Percentiles rank a stretch among this genome's conserved stretches.
Evolutionary conservation across 768 basidiomycete species (phyloP).

Genomic region (Strobilomyces echinocephalus): DNA sequence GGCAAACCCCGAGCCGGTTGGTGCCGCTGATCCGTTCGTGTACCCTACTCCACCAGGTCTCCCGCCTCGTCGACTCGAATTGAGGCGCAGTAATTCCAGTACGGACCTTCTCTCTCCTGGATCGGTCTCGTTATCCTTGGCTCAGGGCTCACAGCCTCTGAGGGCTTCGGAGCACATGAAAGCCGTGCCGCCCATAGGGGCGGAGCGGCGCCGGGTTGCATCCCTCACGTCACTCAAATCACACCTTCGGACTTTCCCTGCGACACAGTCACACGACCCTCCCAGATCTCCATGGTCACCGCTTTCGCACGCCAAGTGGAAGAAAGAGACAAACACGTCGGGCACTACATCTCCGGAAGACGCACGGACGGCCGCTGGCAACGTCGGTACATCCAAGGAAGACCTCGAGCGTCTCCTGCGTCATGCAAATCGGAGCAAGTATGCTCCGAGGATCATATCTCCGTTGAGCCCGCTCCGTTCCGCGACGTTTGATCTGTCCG

Average conservation of each 20-base stretch:
- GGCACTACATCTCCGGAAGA: not conserved
- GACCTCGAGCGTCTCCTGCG: constrained; percentile 25
- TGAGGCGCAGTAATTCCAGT: constrained; percentile 7
- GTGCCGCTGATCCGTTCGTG: not conserved
- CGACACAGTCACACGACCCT: not conserved
- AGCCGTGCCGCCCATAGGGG: constrained; percentile 26
- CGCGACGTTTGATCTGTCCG: constrained; percentile 9
- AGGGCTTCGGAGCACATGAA: constrained; percentile 19
- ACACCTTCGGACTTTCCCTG: not conserved
- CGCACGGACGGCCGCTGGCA: not conserved
- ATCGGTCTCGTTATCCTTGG: constrained; percentile 21
- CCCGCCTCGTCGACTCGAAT: constrained; percentile 6
- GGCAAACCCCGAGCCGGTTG: constrained; percentile 1
- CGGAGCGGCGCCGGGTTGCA: constrained; percentile 25
- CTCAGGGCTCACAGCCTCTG: constrained; percentile 26
- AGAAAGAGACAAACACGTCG: not conserved
- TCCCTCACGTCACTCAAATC: constrained; percentile 15
- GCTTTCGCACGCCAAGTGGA: constrained; percentile 8
- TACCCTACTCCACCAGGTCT: constrained; percentile 23
- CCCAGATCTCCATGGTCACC: constrained; percentile 7
- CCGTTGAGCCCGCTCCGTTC: constrained; percentile 30
- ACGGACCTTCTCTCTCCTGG: constrained; percentile 1
- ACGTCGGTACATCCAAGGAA: constrained; percentile 8
- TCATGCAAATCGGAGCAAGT: constrained; percentile 22
- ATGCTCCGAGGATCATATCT: constrained; percentile 27